Base-by-base conservation (phyloP, 2,329 filamentous ascomycete species). In the Eutypella sp. region DNA sequence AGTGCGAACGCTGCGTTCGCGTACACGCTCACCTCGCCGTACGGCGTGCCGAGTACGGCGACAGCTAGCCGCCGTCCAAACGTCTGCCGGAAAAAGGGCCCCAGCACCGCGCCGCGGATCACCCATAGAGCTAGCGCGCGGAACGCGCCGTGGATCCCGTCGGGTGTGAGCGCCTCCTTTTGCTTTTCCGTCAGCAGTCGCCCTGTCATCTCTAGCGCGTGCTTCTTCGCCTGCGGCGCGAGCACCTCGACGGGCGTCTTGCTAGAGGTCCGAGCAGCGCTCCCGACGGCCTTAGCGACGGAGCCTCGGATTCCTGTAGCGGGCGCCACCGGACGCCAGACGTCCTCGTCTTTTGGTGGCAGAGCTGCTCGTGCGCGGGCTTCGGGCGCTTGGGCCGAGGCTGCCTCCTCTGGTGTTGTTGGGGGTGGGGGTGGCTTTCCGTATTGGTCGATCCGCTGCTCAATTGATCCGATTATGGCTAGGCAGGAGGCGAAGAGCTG, bases 401-500 rank as follows among this genome's bases (percentile, higher is more conserved):
- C 50, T 0, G 53, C 25, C 16, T n/a, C n/a, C n/a, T 55, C 47
- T 2, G 64, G 50, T 2, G 64, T 57, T 3, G 68, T 55, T 3
- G 66, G 52, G 2, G 66, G 57, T 5, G 65, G 49, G 1, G 68
- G 61, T 8, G 73, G 69, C 47, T 76, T 77, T 46, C 76, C 75
- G 52, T 76, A 81, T 13, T 76, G 71, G 41, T 84, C 78, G 41
- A 96, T 82, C 39, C 88, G 82, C 7, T 67, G 67, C 46, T 82
- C 80, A 41, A 96, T 78, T 10, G 73, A 73, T 53, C 81, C 80
- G 42, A 96, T 74, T 16, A 86, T 76, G 11, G 79, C 77, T 16
- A 92, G 74, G 57, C 88, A 91, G 6, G 84, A 70, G 16, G 73
- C 70, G 50, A 84, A 82, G 40, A 95, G 76, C 57, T 96, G 89